These are phyloP conservation scores for Pichia norvegensis DNA, from an alignment of 1,139 yeast genomes.

Conservation along the genomic window DNA sequence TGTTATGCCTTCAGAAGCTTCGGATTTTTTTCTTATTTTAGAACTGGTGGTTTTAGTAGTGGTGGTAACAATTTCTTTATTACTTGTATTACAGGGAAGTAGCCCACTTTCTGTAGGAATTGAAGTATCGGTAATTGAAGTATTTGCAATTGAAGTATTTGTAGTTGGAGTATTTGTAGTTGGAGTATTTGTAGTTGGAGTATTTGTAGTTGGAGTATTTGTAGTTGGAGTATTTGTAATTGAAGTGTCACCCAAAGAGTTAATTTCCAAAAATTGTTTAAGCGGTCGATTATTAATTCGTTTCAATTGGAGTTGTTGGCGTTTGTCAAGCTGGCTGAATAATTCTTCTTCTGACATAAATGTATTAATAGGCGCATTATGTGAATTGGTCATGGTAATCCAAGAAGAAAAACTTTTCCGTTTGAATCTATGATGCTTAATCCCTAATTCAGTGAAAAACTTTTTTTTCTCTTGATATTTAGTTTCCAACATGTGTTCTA, in stretches of 20 bases:
- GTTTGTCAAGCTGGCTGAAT: constrained; percentile 1
- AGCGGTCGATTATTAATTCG: constrained; percentile 7
- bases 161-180: too few species aligned
- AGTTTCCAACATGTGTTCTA: constrained; percentile 24
- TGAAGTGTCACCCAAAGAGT: neutral
- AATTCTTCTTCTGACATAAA: constrained; percentile 11
- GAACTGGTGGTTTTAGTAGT: too few species aligned
- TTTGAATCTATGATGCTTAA: constrained; percentile 24
- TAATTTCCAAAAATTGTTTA: neutral
- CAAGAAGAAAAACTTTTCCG: constrained; percentile 22
- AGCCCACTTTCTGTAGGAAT: too few species aligned
- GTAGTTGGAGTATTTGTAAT: too few species aligned
- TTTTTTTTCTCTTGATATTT: constrained; percentile 23
- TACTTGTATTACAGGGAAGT: too few species aligned
- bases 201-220: too few species aligned
- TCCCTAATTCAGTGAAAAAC: constrained; percentile 20
- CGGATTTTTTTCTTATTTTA: too few species aligned
- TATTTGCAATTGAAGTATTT: too few species aligned
- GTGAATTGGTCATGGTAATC: constrained; percentile 10
- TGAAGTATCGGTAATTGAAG: too few species aligned
- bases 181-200: too few species aligned
- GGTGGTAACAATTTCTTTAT: too few species aligned
- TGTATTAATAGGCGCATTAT: constrained; percentile 3
- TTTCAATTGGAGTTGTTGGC: constrained; percentile 3
- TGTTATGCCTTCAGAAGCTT: too few species aligned